A percentile compares a stretch with the other conserved stretches of the same genome.
phyloP scores from a whole-genome alignment of 345 rosid species.

The Erodium maritimum region DNA sequence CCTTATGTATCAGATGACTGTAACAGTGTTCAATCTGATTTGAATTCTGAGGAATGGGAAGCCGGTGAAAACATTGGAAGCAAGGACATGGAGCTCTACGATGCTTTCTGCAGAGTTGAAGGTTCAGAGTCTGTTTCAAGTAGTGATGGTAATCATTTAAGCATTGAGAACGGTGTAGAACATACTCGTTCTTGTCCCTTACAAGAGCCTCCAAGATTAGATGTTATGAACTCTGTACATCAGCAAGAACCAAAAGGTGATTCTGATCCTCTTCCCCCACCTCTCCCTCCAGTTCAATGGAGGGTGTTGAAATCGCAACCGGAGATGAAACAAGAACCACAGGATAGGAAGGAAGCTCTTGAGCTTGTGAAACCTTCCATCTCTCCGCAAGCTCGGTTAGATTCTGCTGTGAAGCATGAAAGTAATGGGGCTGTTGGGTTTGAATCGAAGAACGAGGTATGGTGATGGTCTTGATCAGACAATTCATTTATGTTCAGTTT shows the following conservation, averaged over 20 bases:
- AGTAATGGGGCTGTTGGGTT: constrained; percentile 9
- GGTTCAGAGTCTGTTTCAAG: constrained; percentile 28
- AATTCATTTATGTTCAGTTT: too few species aligned
- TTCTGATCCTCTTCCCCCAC: constrained; percentile 45
- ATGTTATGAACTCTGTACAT: constrained; percentile 24
- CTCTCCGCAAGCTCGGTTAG: constrained; percentile 22
- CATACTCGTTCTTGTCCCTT: constrained; percentile 16
- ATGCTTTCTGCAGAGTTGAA: constrained; percentile 30
- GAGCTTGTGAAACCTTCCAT: constrained; percentile 19
- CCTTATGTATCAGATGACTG: constrained; percentile 62
- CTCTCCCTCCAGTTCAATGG: constrained; percentile 77
- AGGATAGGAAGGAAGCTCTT: constrained; percentile 19
- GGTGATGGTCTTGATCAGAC: neutral
- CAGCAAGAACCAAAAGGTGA: constrained; percentile 15
- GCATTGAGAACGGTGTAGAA: constrained; percentile 29
- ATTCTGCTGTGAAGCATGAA: constrained; percentile 23
- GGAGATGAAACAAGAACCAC: constrained; percentile 23
- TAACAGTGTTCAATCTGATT: constrained; percentile 42
- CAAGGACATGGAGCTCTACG: constrained; percentile 32
- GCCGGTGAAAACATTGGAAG: constrained; percentile 36
- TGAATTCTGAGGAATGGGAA: constrained; percentile 87
- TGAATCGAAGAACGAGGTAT: constrained; percentile 33
- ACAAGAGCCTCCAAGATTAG: constrained; percentile 50
- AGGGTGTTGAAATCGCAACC: constrained; percentile 28
- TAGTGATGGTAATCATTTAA: constrained; percentile 6